Conservation (phyloP, 176 grass and related monocot genomes). For the Triticum turgidum region DNA sequence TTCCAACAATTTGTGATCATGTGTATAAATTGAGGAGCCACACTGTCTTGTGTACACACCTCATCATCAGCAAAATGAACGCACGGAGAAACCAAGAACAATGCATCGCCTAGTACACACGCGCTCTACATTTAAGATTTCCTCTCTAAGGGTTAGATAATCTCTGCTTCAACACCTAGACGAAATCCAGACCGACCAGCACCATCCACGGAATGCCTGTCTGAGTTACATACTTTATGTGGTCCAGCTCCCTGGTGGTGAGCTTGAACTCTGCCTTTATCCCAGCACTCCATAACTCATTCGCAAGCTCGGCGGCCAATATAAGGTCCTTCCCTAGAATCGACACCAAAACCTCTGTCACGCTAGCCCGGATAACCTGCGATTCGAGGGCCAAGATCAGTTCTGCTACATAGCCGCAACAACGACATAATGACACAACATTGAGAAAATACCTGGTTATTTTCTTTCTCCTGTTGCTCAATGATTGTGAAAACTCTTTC, state of each 20-base stretch:
- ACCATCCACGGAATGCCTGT: constrained; percentile 81
- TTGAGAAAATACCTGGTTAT: too few relatives aligned
- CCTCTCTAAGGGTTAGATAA: too few relatives aligned
- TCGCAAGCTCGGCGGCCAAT: constrained; percentile 62
- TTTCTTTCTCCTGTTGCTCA: too few relatives aligned
- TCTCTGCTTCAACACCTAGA: too few relatives aligned
- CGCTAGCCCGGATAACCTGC: constrained; percentile 65
- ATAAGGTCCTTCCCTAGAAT: constrained; percentile 80
- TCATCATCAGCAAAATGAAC: too few relatives aligned
- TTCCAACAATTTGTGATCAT: too few relatives aligned
- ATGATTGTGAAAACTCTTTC: too few relatives aligned
- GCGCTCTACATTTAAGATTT: too few relatives aligned
- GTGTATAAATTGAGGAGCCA: too few relatives aligned
- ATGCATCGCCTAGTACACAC: too few relatives aligned
- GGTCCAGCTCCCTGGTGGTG: constrained; percentile 61
- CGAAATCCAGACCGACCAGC: constrained; percentile 48
- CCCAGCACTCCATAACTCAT: constrained; percentile 75
- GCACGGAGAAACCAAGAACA: too few relatives aligned
- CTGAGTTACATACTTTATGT: constrained; percentile 57
- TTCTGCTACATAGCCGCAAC: neutral
- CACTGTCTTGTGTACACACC: too few relatives aligned
- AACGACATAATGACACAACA: neutral
- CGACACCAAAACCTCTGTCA: constrained; percentile 83
- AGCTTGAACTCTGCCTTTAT: constrained; percentile 93
- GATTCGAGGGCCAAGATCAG: neutral